phyloP scores from a whole-genome alignment of 129 eudicot genomes.

The Pittosporum tobira region DNA sequence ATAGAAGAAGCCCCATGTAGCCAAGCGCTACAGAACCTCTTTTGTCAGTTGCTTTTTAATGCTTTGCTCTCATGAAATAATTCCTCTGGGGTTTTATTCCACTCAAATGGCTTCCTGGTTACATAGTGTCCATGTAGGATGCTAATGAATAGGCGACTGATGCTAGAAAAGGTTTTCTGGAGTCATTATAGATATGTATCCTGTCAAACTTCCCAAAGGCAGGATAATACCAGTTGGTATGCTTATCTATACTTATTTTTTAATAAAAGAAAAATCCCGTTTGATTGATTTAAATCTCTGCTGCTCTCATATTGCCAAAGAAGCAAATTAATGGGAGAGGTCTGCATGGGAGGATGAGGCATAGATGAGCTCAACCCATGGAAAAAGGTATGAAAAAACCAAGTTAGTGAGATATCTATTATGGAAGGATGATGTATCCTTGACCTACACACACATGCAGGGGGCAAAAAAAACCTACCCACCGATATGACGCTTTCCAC shows the following conservation, averaged over 20 bases:
- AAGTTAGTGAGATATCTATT: too few relatives aligned
- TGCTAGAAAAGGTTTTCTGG: neutral
- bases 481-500: too few relatives aligned
- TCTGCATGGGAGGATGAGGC: too few relatives aligned
- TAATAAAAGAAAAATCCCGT: neutral
- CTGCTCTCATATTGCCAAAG: too few relatives aligned
- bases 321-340: too few relatives aligned
- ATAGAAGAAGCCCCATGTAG: conserved; percentile 39
- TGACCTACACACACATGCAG: too few relatives aligned
- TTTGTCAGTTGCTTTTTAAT: conserved; percentile 8
- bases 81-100: conserved; percentile 7
- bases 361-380: too few relatives aligned
- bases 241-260: too few relatives aligned
- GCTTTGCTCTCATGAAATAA: conserved; percentile 15
- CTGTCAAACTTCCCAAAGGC: neutral
- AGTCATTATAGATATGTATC: neutral
- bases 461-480: too few relatives aligned
- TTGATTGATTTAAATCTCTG: too few relatives aligned
- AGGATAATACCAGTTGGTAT: neutral
- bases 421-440: too few relatives aligned
- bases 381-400: too few relatives aligned
- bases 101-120: conserved; percentile 7
- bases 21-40: conserved; percentile 17
- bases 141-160: conserved; percentile 5
- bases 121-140: conserved; percentile 19